Base-by-base conservation (phyloP, 805 yeast species). In the Zygoascus flipseniorum region DNA sequence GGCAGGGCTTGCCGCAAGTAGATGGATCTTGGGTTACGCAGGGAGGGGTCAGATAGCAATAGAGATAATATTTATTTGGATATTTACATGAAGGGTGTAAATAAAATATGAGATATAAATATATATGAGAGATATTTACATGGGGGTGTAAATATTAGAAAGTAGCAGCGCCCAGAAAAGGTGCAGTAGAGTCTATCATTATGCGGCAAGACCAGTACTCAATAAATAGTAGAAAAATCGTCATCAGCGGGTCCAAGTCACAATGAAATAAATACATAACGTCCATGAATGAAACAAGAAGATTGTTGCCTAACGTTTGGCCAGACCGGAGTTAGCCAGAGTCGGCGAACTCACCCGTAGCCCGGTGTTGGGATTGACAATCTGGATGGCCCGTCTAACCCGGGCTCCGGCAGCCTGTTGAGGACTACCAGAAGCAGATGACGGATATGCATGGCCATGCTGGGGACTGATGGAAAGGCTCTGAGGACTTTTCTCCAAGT, bases 321-420 rank as follows among this genome's bases (percentile, higher is more conserved):
- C 18, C 28, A 49, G 5, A 11, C 32, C 23, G 23, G 54, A 48
- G 19, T 41, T 32, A 13, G 60, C 55, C 51, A 55, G 54, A 4
- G 47, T 19, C 2, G 63, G 62, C 2, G 62, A 57, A n/a, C 56
- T 52, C 20, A 67, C 64, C 42, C 62, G 60, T 52, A 66, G 54
- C 16, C 78, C 79, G 4, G 81, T 76, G 52, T 76, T 76, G n/a
- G 82, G 82, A 59, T 78, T 77, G 54, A 78, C 74, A 52, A 79
- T 78, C 62, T 78, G 82, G 60, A 79, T 71, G 26, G 76, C 62
- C 56, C 57, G 58, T 37, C 63, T 53, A 28, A 54, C 58, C 42
- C 62, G 46, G 11, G 52, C 47, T 14, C 44, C 42, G 8, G 59
- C 57, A 8, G 56, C 47, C 14, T 53, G 43, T 43, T 50, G 44